Evolutionary conservation across 306 rosid genomes (phyloP), one percentile per base, ranked within the genome.

Genomic region (Cicer arietinum): DNA sequence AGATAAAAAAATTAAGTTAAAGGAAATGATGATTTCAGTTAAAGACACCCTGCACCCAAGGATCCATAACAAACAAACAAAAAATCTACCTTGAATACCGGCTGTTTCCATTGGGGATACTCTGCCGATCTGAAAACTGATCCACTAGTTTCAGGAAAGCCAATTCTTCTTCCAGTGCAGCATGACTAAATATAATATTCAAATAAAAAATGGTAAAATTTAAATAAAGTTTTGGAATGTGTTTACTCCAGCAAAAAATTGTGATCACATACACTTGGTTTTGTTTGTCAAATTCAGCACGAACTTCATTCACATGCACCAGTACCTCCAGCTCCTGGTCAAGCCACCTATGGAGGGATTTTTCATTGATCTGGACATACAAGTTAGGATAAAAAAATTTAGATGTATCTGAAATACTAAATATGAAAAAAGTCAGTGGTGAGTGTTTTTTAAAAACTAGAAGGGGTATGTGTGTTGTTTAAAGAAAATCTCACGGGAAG

Each of bases 271-370:
- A 91, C 97, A 89, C 85, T 83, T 85, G 86, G 13, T 82, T 88
- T 83, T 91, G 97, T 85, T 84, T 89, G 76, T 85, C 85, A 74
- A 83, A 86, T 78, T 87, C 89, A 45, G 84, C 83, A 59, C 91
- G 97, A 51, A 91, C 97, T 89, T 89, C 97, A 63, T 86, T 87
- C 82, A 91, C 82, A 40, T 89, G 84, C 69, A 91, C 90, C 77
- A 84, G 72, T 81, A 89, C 97, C 80, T 91, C 94, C 61, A 91
- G 80, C 85, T 91, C 97, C 68, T 89, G 94, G 80, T 91, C 97
- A 71, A 89, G 91, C 97, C 94, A 91, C 82, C 80, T 85, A 75
- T 69, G 86, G 68, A 87, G 77, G 75, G 90, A 80, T 65, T 88
- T 87, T 47, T 91, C 94, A 61, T 83, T 91, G 61, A 76, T 83